These are phyloP conservation scores for Phaeophleospora eucalypticola DNA, from an alignment of 2,329 filamentous ascomycete genomes.

Conservation along the genomic window DNA sequence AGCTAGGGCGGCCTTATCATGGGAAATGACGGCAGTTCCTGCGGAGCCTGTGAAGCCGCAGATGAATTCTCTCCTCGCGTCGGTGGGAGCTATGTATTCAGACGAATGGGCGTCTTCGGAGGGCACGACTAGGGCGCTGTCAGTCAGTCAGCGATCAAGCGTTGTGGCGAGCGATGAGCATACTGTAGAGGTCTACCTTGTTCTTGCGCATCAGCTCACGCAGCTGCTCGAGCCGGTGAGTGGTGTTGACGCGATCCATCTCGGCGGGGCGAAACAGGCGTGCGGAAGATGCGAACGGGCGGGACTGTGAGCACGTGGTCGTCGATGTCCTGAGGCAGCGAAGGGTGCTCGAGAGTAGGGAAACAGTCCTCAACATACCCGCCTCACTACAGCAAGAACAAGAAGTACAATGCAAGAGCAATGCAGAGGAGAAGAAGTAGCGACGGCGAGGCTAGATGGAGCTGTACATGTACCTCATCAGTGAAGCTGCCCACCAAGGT, in stretches of 20 bases:
- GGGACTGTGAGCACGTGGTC: slow-evolving; percentile 18
- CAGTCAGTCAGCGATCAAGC: slow-evolving; percentile 37
- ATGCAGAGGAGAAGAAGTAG: no score
- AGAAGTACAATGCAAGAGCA: no score
- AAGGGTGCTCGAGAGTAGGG: no score
- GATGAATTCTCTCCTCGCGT: slow-evolving; percentile 85
- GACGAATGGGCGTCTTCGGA: slow-evolving; percentile 97
- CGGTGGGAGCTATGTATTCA: slow-evolving; percentile 96
- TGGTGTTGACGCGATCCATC: slow-evolving; percentile 79
- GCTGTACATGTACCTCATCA: no score
- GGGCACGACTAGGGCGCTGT: slow-evolving; percentile 66
- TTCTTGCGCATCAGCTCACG: slow-evolving; percentile 82
- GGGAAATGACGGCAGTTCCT: slow-evolving; percentile 83
- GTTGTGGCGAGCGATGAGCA: slow-evolving; percentile 10
- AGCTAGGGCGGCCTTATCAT: slow-evolving; percentile 80
- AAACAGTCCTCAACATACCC: no score
- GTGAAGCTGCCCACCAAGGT: no score
- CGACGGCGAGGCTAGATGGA: no score
- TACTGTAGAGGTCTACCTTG: slow-evolving; percentile 90
- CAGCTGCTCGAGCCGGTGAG: slow-evolving; percentile 68
- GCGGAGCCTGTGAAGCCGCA: slow-evolving; percentile 93
- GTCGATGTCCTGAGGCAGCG: no score
- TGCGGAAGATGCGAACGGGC: slow-evolving; percentile 22
- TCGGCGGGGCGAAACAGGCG: slow-evolving; percentile 35
- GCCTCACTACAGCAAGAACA: no score